A percentile compares a stretch with the other conserved stretches of the same genome.
Conservation (phyloP, 2,329 filamentous ascomycete species). For the Venturia nashicola region DNA sequence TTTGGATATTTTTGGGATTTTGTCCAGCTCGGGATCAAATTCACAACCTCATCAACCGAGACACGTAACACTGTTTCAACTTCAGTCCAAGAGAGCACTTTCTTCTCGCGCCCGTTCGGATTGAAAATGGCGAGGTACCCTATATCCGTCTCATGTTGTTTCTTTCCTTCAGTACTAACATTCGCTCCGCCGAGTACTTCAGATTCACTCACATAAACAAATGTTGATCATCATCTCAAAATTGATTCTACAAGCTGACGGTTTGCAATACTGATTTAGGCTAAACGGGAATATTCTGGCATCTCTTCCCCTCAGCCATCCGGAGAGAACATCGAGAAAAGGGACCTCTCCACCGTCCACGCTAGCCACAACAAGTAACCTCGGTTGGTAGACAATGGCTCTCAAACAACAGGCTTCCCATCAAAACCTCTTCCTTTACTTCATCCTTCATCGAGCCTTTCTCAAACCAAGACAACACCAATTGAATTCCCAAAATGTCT, state of each 20-base stretch:
- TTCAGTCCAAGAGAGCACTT: not conserved
- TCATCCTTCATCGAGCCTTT: not conserved
- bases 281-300: no score
- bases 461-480: not conserved
- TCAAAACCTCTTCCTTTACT: not conserved
- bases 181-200: no score
- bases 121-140: not conserved
- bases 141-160: no score
- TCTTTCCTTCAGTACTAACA: no score
- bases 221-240: no score
- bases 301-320: not conserved
- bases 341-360: not conserved
- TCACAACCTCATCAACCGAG: not conserved
- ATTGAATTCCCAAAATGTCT: constrained; percentile 13
- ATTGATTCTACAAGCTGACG: no score
- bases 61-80: not conserved
- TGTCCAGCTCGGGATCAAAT: not conserved
- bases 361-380: not conserved
- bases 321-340: not conserved
- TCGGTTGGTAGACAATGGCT: not conserved
- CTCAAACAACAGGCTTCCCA: not conserved
- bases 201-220: no score
- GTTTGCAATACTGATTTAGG: no score
- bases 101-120: not conserved
- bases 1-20: not conserved